Base-by-base conservation (phyloP, 1,284 basidiomycete species). In the Tilletiaria anomala region DNA sequence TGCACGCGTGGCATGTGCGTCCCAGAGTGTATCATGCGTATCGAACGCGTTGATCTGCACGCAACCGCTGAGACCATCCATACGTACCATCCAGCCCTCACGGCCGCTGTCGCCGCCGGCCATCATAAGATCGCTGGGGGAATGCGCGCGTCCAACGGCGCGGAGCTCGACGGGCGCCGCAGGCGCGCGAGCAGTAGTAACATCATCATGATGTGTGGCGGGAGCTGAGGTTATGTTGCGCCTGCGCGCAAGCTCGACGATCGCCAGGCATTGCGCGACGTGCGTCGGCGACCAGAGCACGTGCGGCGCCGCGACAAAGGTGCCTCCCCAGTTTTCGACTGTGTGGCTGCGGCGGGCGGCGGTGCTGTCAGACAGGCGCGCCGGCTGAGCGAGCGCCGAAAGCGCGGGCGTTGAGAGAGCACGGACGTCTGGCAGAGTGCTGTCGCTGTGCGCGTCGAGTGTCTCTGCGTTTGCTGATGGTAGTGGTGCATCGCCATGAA, bases 131-230 rank as follows among this genome's bases (percentile, higher is more conserved):
- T 96, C 91, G 63, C 80, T 83, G 8, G 91, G 93, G 50, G 81
- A 84, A 70, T 96, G 91, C 0, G 87, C 88, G 6, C 86, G 78
- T 6, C 89, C 91, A 20, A 81, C 80, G 0, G 85, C 82, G 42
- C 88, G 78, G 29, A 96, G 73, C 21, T 75, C 73, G 51, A 76
- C 77, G 10, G 75, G 72, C 58, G 84, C 77, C n/a, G n/a, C n/a
- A n/a, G n/a, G n/a, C n/a, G n/a, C n/a, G n/a, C n/a, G n/a, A n/a
- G n/a, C n/a, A n/a, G n/a, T n/a, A n/a, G n/a, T n/a, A n/a, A n/a
- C n/a, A n/a, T n/a, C n/a, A n/a, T n/a, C n/a, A n/a, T n/a, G n/a
- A n/a, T n/a, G n/a, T n/a, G n/a, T n/a, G n/a, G n/a, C n/a, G n/a
- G n/a, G n/a, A n/a, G n/a, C n/a, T n/a, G n/a, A n/a, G n/a, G n/a